Evolutionary conservation across 2,329 filamentous ascomycete species (phyloP).

Genomic region (Albifimbria verrucaria): DNA sequence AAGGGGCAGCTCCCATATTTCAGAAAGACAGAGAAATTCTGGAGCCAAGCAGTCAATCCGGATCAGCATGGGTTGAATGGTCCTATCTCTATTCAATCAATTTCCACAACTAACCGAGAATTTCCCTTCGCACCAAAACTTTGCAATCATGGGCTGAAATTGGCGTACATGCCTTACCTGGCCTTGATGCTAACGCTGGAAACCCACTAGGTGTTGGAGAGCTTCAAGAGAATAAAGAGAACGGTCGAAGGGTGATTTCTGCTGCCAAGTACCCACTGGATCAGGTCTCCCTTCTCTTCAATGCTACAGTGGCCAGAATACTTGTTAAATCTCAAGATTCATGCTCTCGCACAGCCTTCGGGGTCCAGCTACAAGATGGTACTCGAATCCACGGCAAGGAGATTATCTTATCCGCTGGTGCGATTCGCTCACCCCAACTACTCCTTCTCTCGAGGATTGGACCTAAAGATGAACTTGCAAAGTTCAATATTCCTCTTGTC

Average conservation of each 20-base stretch:
- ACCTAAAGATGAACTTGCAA: conserved; percentile 31
- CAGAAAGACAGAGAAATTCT: conserved; percentile 25
- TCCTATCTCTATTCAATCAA: conserved; percentile 27
- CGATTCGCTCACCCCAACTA: conserved; percentile 48
- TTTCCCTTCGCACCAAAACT: conserved; percentile 33
- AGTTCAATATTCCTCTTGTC: conserved; percentile 35
- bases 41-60: conserved; percentile 17
- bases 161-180: conserved; percentile 21
- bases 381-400: too few relatives aligned
- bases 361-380: too few relatives aligned
- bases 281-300: conserved; percentile 19
- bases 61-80: conserved; percentile 33
- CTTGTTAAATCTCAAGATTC: too few relatives aligned
- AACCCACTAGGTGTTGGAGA: conserved; percentile 26
- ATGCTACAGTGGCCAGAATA: conserved; percentile 18
- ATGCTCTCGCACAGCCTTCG: too few relatives aligned
- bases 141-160: conserved; percentile 35
- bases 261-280: conserved; percentile 16
- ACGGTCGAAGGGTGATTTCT: conserved; percentile 17
- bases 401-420: conserved; percentile 43
- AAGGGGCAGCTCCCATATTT: conserved; percentile 41
- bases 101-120: conserved; percentile 26
- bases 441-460: conserved; percentile 46
- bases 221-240: conserved; percentile 18
- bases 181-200: conserved; percentile 21